Evolutionary conservation across 2,329 filamentous ascomycete genomes (phyloP), one percentile per base, ranked within the genome.

Genomic region (Aspergillus latus): DNA sequence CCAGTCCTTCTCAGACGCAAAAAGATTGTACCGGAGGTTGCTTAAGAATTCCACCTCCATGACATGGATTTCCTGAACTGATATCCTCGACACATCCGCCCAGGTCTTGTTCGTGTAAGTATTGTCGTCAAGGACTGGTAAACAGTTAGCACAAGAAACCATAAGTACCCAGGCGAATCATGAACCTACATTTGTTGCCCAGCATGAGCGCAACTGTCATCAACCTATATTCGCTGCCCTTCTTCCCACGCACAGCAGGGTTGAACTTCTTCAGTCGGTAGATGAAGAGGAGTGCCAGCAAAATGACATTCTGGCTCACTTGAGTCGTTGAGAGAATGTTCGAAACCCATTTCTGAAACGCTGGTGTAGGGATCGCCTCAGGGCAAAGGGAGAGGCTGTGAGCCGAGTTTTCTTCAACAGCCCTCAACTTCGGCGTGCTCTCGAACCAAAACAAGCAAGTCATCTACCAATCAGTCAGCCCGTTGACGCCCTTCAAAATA

Each of bases 21-120:
- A 87, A 6, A 99, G 80, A 66, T 90, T 92, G 75, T 97, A 99
- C 68, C 93, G 86, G 88, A 99, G 96, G 74, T 97, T 97, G 79
- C 93, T 97, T 61, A 99, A 80, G 67, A 99, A 99, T 73, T 99
- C 94, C n/a, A 99, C 94, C 73, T 99, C 94, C 94, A 99, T 99
- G 43, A 97, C 89, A 72, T 99, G 94, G 50, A 99, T 96, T 74
- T 99, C 94, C 59, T 88, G 86, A 10, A 97, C 93, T 1, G 90
- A 87, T 59, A 99, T 96, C 45, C 90, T 89, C 0, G 94, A 97
- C 10, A 99, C 94, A 67, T 99, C 94, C 2, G 93, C 94, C 94
- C 94, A 99, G 0, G 94, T 99, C 80, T 97, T 97, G 79, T 99
- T 99, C 37, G 94, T 97, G 75, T 99, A 99, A 0, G 94, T 97